Percentiles rank a stretch among this genome's conserved stretches.
Evolutionary conservation across 192 early-diverging fungal species (phyloP).

Genomic region (Coemansia erecta): DNA sequence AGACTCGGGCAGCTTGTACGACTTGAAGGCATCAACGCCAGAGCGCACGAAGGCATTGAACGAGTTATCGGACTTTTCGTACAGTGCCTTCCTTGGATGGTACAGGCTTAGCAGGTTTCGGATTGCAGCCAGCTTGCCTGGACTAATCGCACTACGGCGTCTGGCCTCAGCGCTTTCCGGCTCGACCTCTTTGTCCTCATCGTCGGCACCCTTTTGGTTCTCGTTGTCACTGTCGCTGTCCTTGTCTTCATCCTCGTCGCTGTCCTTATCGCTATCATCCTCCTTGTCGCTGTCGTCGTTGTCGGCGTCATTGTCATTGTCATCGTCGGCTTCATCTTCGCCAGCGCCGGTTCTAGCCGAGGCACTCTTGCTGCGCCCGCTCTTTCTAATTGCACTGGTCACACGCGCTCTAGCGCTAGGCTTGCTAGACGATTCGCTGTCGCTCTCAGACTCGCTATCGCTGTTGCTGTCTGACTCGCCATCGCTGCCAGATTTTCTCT

Average conservation of each 20-base stretch:
- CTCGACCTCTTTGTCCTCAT: not conserved
- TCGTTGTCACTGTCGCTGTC: not conserved
- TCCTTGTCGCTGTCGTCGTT: not conserved
- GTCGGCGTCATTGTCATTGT: not conserved
- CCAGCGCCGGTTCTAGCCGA: not conserved
- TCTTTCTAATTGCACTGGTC: conserved; percentile 1
- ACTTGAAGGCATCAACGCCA: not conserved
- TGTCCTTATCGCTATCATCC: conserved; percentile 4
- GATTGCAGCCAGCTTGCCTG: not conserved
- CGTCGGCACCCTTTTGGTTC: not conserved
- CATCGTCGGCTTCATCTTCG: not conserved
- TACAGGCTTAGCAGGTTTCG: not conserved
- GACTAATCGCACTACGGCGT: no score
- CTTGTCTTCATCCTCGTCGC: not conserved
- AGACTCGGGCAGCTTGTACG: conserved; percentile 2
- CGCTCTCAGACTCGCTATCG: not conserved
- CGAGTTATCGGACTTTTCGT: not conserved
- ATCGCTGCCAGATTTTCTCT: not conserved
- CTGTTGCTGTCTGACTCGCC: not conserved
- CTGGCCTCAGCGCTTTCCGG: no score
- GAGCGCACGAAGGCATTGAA: conserved; percentile 4
- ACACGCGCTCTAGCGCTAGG: not conserved
- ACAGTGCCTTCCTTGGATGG: no score
- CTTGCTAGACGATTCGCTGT: not conserved
- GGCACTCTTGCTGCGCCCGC: conserved; percentile 2